Evolutionary conservation across 352 stramenopile genomes (phyloP).

Genomic region (Thalassiosira livingstoniorum): DNA sequence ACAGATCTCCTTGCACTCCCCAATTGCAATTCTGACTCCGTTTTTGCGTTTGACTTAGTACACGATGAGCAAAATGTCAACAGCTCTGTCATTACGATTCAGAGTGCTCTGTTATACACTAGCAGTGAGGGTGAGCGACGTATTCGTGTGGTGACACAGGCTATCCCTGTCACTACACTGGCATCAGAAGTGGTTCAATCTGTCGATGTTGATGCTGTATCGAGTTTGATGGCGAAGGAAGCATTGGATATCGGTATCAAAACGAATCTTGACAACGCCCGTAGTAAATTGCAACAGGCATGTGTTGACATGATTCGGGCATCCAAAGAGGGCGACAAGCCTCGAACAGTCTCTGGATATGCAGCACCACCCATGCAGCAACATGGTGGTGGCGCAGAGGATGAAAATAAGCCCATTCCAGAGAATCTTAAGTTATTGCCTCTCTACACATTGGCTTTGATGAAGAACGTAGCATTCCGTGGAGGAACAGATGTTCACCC

Average conservation of each 20-base stretch:
- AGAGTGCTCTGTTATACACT: constrained; percentile 98
- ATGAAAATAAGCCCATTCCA: constrained; percentile 74
- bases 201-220: constrained; percentile 93
- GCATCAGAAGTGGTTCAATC: constrained; percentile 91
- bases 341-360: constrained; percentile 76
- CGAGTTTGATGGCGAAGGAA: constrained; percentile 94
- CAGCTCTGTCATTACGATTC: constrained; percentile 93
- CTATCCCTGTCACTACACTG: constrained; percentile 89
- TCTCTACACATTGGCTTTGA: constrained; percentile 96
- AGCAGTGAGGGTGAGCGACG: constrained; percentile 95
- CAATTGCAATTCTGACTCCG: constrained; percentile 94
- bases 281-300: constrained; percentile 90
- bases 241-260: constrained; percentile 95
- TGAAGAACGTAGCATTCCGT: constrained; percentile 97
- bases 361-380: constrained; percentile 53
- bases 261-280: constrained; percentile 93
- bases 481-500: constrained; percentile 95
- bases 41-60: constrained; percentile 96
- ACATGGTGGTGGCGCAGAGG: constrained; percentile 23
- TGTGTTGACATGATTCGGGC: constrained; percentile 92
- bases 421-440: constrained; percentile 94
- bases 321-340: constrained; percentile 84
- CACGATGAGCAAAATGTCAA: constrained; percentile 96
- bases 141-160: constrained; percentile 98
- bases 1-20: constrained; percentile 97